Evolutionary conservation across 192 early-diverging fungal species (phyloP).

Genomic region (Gonapodya sp.): DNA sequence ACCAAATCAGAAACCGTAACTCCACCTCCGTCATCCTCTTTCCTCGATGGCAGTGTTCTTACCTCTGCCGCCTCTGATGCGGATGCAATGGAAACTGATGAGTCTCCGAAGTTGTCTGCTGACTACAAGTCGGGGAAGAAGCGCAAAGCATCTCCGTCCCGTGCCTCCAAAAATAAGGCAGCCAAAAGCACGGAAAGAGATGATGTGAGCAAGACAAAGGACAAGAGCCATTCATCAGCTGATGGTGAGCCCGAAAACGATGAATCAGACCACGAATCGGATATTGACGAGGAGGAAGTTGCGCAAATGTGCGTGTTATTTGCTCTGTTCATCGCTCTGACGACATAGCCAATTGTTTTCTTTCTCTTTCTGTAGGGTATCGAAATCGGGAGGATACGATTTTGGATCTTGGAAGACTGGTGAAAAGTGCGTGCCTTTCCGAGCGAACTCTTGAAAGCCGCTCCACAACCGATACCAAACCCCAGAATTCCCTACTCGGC

Average conservation of each 20-base stretch:
- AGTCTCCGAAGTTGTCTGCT: not conserved
- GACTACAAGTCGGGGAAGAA: not conserved
- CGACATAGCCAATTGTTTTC: no score
- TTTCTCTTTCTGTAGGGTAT: not conserved
- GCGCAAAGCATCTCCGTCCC: not conserved
- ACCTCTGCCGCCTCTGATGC: not conserved
- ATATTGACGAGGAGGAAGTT: not conserved
- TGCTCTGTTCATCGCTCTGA: not conserved
- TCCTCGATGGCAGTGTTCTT: no score
- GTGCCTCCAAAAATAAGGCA: not conserved
- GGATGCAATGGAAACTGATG: not conserved
- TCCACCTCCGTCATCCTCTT: no score
- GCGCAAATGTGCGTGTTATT: not conserved
- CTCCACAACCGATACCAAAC: no score
- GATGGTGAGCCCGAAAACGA: not conserved
- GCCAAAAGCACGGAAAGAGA: not conserved
- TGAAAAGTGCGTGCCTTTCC: not conserved
- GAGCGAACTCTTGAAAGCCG: not conserved
- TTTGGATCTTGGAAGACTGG: not conserved
- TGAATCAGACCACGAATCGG: not conserved
- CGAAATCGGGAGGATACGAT: not conserved
- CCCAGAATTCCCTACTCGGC: slow-evolving; percentile 67
- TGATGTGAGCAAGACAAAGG: not conserved
- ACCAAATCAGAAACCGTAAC: no score
- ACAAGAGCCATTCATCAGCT: not conserved